Base-by-base conservation (phyloP, 2,329 filamentous ascomycete genomes). In the Teratosphaeria zuluensis region DNA sequence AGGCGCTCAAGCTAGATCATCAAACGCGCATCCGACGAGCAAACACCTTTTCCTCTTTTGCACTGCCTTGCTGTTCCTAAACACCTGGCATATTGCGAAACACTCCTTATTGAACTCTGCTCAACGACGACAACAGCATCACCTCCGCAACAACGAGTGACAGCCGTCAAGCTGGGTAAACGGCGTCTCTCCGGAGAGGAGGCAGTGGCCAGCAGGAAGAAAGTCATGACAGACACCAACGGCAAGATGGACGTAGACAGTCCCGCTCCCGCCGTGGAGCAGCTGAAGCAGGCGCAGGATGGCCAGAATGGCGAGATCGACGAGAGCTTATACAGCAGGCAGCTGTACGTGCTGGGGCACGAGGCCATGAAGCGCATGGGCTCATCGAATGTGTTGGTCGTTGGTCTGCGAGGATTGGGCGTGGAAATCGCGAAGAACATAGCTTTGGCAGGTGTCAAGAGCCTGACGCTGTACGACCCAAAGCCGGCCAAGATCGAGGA, bases 351-450 rank as follows among this genome's bases (percentile, higher is more conserved):
- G 58, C 81, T 88, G 58, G 85, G 94, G 58, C 85, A 88, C 71
- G 85, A 88, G 74, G 85, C 94, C 65, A 99, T 99, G 94, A 97
- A 95, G 82, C 91, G 94, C 70, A 99, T 99, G 94, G 85, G 92
- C 70, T 89, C 91, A 62, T 97, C 94, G 58, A 95, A 97, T 72
- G 84, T 99, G 61, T 88, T 99, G 56, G 82, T 99, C 58, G 88
- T 92, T 62, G 94, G 94, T 64, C 80, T 97, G 66, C 92, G 94
- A 74, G 94, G 94, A 56, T 83, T 99, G 48, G 94, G 94, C 78
- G 92, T 96, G 58, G 94, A 99, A 77, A 94, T 99, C 68, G 92
- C 94, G 70, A 99, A 99, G 83, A 99, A 99, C 71, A 90, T 99
- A 70, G 94, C 94, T 61, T 86, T 99, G 67, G 94, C 94, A 68